Evolutionary conservation across 306 rosid genomes (phyloP), one percentile per base, ranked within the genome.

Genomic region (Dalbergia cochinchinensis): DNA sequence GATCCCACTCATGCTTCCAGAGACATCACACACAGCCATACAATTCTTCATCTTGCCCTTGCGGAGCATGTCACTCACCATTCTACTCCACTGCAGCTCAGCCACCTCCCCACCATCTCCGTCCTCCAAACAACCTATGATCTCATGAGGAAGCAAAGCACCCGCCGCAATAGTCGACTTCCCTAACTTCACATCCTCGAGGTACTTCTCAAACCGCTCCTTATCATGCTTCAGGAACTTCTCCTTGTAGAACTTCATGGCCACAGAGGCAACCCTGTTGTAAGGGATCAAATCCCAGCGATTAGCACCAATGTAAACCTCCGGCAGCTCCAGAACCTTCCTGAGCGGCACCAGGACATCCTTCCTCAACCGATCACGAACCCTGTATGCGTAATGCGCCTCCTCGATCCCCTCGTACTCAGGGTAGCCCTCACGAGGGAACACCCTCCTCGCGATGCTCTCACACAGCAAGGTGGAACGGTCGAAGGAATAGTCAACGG

Each of bases 21-120:
- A 88, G 4, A 90, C 93, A 69, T 92, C 95, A 59, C 87, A 83
- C 4, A 92, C 82, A 10, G 92, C 89, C 20, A 92, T n/a, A 44
- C 89, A 84, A 35, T 82, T 87, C 37, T 41, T 87, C 83, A 90
- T 31, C 62, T 80, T 87, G 0, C 97, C 97, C 14, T 57, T 20
- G 79, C 81, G 78, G 19, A 42, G 58, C 76, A 87, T 8, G 45
- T 90, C 92, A 3, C 86, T 87, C 64, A 90, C 92, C 85, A 90
- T 82, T 75, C 94, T 90, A 79, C 74, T 85, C 95, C 97, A 92
- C n/a, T 92, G 97, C n/a, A 90, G 82, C 81, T 90, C 91, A 1
- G 89, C 92, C 5, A 92, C 92, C 20, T 78, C 45, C 1, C 88
- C 88, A 0, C 80, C 91, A 45, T 77, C 87, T 0, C 48, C 67